Evolutionary conservation across 495 filamentous ascomycete species (phyloP), one percentile per base, ranked within the genome.

Genomic region (Trichoderma erinaceum): DNA sequence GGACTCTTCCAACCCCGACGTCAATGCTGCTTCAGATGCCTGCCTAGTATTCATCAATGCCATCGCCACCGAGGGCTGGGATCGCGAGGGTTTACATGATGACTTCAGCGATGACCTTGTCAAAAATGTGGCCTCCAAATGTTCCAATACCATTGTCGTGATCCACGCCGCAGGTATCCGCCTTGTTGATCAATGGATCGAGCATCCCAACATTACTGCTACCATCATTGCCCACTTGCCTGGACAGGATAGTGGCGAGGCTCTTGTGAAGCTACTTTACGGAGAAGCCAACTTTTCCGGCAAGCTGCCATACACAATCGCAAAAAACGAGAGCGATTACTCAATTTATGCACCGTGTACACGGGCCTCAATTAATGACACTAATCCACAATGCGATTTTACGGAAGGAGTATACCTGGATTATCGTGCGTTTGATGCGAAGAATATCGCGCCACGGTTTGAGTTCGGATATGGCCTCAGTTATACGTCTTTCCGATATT

Each of bases 401-500:
- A 74, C 76, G n/a, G 88, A 91, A 71, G 86, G 86, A 8, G 75
- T 89, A 0, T 85, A 85, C 48, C 79, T 92, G 64, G 90, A 89
- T 71, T 91, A 91, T 69, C 83, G 87, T 25, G 81, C 85, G 67
- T 90, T 91, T 67, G 87, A 90, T 70, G 79, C 78, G 46, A 73
- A 83, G 65, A 86, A 88, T 68, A 84, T 90, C 70, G 81, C 78
- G 1, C 88, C 89, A 0, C 80, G 87, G 7, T 92, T 84, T 69
- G 87, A 89, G 70, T 92, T 92, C 70, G 90, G 90, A 15, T 91
- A 85, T 66, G 90, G 90, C 1, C 78, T 92, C 2, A 86, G 84
- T 21, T 92, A 90, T 74, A 90, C 88, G 6, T 87, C 82, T 1
- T 92, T 90, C 74, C 69, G 75, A 18, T 85, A 82, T 68, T 76